Evolutionary conservation across 805 yeast genomes (phyloP), one percentile per base, ranked within the genome.

Genomic region (Candida peoriensis): DNA sequence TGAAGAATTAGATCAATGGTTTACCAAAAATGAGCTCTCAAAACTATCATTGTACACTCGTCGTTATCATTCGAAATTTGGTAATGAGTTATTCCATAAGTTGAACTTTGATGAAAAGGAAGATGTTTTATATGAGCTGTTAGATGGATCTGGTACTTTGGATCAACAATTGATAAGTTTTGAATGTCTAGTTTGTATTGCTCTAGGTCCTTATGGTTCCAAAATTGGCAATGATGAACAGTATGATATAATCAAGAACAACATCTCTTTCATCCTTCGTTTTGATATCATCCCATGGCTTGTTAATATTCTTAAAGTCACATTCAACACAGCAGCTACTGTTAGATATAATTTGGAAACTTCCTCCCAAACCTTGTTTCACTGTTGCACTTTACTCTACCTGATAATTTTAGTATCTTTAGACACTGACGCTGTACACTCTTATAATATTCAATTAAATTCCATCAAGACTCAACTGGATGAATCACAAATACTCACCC

Each of bases 1-100:
- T 11, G 52, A 54, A 1, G 82, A 77, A 42, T 32, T 73, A 12
- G 60, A 64, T 8, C 66, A 68, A 24, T 72, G 78, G 78, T 73
- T 70, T 42, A 47, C 61, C 3, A 26, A 49, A 2, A 43, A 54
- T 4, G 69, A 64, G 26, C 30, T 44, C 28, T 12, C 7, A 2
- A 38, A 42, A 17, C 29, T 52, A 4, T n/a, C 19, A 1, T 12
- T 16, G 1, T 35, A 28, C 22, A 32, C 37, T 10, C 14, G 11
- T 2, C 8, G 24, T 3, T 47, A 40, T 21, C 29, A 32, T 3
- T 15, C 33, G 3, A 32, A 33, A 21, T 40, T 40, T 34, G 41
- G 33, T 10, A 22, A 24, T 14, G 19, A 20, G 4, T 38, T 35
- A 10, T 51, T 46, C 31, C 42, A 42, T 25, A 16, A 24, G 6